phyloP scores from a whole-genome alignment of 2,329 filamentous ascomycete species.

The Nakataea oryzae region DNA sequence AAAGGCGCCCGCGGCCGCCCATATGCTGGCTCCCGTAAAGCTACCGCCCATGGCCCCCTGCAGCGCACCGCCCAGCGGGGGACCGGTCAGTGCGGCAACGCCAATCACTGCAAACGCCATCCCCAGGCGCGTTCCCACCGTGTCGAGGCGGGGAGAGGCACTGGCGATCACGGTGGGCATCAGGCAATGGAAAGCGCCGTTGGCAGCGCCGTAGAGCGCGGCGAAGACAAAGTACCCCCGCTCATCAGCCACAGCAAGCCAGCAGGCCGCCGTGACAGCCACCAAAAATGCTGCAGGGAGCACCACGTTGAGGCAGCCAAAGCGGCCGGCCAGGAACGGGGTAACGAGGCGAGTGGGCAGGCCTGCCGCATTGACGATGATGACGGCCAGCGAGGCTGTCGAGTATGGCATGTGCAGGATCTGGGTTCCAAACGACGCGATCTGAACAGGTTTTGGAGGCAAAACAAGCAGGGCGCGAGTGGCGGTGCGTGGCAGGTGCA shows the following conservation, averaged over 20 bases:
- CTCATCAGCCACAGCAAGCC: slow-evolving; percentile 36
- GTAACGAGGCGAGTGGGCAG: slow-evolving; percentile 12
- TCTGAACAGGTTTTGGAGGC: not conserved
- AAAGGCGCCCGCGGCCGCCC: not conserved
- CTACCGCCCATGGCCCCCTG: slow-evolving; percentile 4
- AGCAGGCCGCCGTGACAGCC: slow-evolving; percentile 35
- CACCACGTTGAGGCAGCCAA: slow-evolving; percentile 6
- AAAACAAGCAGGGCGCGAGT: too few species aligned
- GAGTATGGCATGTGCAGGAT: not conserved
- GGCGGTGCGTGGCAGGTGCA: too few species aligned
- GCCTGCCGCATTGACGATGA: slow-evolving; percentile 9
- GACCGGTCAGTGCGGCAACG: not conserved
- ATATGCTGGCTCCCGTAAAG: not conserved
- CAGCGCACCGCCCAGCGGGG: slow-evolving; percentile 1
- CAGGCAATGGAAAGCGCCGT: slow-evolving; percentile 19
- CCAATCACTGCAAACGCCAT: not conserved
- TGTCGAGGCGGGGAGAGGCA: not conserved
- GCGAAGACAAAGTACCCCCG: slow-evolving; percentile 31
- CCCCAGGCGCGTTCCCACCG: not conserved
- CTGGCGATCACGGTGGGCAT: slow-evolving; percentile 10
- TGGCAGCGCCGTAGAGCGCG: slow-evolving; percentile 30
- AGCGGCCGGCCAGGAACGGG: slow-evolving; percentile 14
- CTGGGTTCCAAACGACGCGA: slow-evolving; percentile 2
- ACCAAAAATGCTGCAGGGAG: slow-evolving; percentile 40
- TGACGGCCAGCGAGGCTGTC: slow-evolving; percentile 18